Evolutionary conservation across 2,329 filamentous ascomycete species (phyloP), one percentile per base, ranked within the genome.

Genomic region (Lecanosticta acicola): DNA sequence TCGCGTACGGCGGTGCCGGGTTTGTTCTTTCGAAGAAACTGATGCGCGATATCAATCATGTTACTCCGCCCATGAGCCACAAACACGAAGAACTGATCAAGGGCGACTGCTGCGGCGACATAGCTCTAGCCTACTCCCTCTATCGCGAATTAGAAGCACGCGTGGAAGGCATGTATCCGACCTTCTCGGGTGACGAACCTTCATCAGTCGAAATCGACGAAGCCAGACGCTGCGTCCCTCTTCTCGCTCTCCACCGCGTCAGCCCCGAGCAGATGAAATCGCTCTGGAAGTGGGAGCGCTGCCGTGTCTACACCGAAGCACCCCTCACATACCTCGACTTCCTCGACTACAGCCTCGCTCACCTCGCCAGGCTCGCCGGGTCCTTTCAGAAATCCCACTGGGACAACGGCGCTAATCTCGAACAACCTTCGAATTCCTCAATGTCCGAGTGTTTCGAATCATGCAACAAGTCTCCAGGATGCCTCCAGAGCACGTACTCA

Each of bases 1-100:
- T 46, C 32, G 44, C 38, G 8, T 36, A 46, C 19, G 44, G 44
- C 19, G 44, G 44, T 13, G 32, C 29, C 7, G 44, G 44, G 13
- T 32, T 18, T 8, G 34, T 46, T 16, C 29, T 46, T 16, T 46
- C 44, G 18, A 16, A 32, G 2, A 7, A 10, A 37, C n/a, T 29
- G 19, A 21, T 43, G 19, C 29, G 17, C 17, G 20, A 37, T 17
- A 35, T 36, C 32, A 14, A 18, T 29, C 29, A 41, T 32, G 24
- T n/a, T n/a, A n/a, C n/a, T n/a, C n/a, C n/a, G n/a, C n/a, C n/a
- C n/a, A n/a, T 41, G 18, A 41, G 39, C 26, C 5, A 3, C 21
- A 32, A 36, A 14, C 36, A 24, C 13, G 26, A 20, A 5, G 9
- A 34, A 5, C 13, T n/a, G 32, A 19, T 18, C 9, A 43, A 21